Percentiles rank a stretch among this genome's conserved stretches.
phyloP scores from a whole-genome alignment of 371 early-diverging fungal species.

The Gilbertella persicaria region DNA sequence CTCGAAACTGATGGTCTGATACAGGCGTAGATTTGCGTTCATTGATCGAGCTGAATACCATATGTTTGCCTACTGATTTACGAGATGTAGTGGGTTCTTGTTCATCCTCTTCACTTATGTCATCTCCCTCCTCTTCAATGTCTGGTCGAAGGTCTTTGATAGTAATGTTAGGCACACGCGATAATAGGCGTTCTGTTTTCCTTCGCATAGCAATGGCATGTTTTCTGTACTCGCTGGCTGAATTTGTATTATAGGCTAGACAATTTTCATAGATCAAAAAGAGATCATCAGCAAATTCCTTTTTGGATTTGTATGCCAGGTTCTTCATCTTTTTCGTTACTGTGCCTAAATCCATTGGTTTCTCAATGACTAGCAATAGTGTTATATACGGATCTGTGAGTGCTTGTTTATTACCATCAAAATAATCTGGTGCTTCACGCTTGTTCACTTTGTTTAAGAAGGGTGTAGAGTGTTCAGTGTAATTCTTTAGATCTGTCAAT shows the following conservation, averaged over 20 bases:
- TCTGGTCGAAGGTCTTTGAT: conserved; percentile 66
- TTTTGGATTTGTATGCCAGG: conserved; percentile 72
- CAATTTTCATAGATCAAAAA: conserved; percentile 86
- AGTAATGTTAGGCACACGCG: conserved; percentile 80
- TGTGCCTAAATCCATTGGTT: conserved; percentile 95
- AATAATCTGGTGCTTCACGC: conserved; percentile 96
- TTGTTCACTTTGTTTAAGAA: conserved; percentile 92
- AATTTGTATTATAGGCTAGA: conserved; percentile 76
- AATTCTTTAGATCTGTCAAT: conserved; percentile 78
- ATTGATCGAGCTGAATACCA: conserved; percentile 2
- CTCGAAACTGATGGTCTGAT: conserved; percentile 10
- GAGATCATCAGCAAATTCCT: conserved; percentile 80
- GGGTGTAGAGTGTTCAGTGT: conserved; percentile 81
- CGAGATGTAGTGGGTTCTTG: conserved; percentile 36
- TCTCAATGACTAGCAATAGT: conserved; percentile 66
- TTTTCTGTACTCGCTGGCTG: conserved; percentile 70
- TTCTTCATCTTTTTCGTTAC: conserved; percentile 81
- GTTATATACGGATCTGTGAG: neutral
- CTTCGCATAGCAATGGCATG: conserved; percentile 85
- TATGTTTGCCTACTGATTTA: conserved; percentile 33
- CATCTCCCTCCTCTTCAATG: conserved; percentile 53
- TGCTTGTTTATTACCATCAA: conserved; percentile 55
- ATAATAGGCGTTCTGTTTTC: conserved; percentile 71
- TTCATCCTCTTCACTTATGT: conserved; percentile 50
- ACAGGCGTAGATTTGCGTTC: conserved; percentile 18